Evolutionary conservation across 2,329 filamentous ascomycete species (phyloP).

Genomic region (Sporothrix brunneoviolacea): DNA sequence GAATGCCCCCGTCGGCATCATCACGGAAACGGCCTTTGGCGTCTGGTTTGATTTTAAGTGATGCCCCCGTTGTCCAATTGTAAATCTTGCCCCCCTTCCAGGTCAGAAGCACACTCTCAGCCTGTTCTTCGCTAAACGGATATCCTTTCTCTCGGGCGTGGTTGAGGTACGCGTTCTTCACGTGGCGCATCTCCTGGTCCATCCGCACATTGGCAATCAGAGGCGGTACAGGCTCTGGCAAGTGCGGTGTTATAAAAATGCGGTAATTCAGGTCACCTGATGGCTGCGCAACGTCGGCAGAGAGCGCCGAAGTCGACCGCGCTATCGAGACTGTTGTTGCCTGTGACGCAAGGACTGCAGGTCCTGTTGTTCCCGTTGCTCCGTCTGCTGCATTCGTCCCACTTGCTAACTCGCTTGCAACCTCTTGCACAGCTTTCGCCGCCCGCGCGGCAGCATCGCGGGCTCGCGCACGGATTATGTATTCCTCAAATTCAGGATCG

Average conservation of each 20-base stretch:
- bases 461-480: slow-evolving; percentile 17
- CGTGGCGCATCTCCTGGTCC: slow-evolving; percentile 59
- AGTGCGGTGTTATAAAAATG: slow-evolving; percentile 60
- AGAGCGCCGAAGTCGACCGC: not conserved
- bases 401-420: not conserved
- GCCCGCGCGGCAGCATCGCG: slow-evolving; percentile 14
- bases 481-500: slow-evolving; percentile 19
- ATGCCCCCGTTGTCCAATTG: slow-evolving; percentile 65
- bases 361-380: not conserved
- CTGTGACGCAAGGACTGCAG: not conserved
- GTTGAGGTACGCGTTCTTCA: slow-evolving; percentile 63
- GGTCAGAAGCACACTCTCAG: slow-evolving; percentile 67
- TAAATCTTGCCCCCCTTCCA: slow-evolving; percentile 71
- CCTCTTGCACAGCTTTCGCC: slow-evolving; percentile 7
- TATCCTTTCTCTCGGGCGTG: slow-evolving; percentile 47
- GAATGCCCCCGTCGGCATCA: slow-evolving; percentile 29
- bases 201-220: slow-evolving; percentile 61
- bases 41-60: slow-evolving; percentile 52
- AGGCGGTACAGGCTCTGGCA: slow-evolving; percentile 35
- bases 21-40: slow-evolving; percentile 36
- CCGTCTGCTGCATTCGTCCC: not conserved
- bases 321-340: not conserved
- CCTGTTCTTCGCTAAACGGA: slow-evolving; percentile 31
- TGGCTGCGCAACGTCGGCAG: not conserved
- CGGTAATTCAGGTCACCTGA: slow-evolving; percentile 22